A percentile compares a stretch with the other conserved stretches of the same genome.
Conservation (phyloP, 345 rosid genomes). For the Melastoma malabathricum region DNA sequence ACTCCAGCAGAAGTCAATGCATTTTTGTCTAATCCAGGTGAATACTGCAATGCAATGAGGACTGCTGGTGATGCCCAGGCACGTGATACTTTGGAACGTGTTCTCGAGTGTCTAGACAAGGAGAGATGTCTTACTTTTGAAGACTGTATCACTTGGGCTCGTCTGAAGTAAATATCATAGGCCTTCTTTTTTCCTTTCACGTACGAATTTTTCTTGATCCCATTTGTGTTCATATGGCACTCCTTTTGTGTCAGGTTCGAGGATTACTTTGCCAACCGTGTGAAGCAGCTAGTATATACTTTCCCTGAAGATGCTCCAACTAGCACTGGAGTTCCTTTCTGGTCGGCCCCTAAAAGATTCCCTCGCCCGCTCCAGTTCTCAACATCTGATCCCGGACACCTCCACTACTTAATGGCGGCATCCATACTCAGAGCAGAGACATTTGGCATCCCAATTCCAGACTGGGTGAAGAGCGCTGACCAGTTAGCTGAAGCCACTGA, state of each 20-base stretch:
- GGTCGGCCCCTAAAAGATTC: constrained; percentile 98
- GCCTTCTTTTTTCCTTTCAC: constrained; percentile 3
- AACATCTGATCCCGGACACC: constrained; percentile 49
- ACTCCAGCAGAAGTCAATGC: constrained; percentile 96
- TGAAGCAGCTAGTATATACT: constrained; percentile 72
- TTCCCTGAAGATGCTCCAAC: constrained; percentile 95
- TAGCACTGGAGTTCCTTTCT: constrained; percentile 88
- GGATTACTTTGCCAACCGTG: constrained; percentile 74
- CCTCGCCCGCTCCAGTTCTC: constrained; percentile 78
- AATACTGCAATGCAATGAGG: constrained; percentile 51
- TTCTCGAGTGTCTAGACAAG: constrained; percentile 82
- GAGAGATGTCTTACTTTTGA: constrained; percentile 80
- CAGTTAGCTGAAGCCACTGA: constrained; percentile 61
- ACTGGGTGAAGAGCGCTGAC: constrained; percentile 57
- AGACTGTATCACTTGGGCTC: constrained; percentile 95
- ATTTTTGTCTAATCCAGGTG: constrained; percentile 61
- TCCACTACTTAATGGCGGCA: constrained; percentile 60
- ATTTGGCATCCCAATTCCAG: constrained; percentile 75
- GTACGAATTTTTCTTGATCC: neutral
- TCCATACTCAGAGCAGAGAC: constrained; percentile 85
- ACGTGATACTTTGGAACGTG: constrained; percentile 74
- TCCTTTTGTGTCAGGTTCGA: constrained; percentile 50
- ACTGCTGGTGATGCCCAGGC: constrained; percentile 98
- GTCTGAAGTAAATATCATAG: constrained; percentile 40
- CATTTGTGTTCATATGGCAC: neutral